Evolutionary conservation across 176 grass and related monocot species (phyloP), one percentile per base, ranked within the genome.

Genomic region (Carex cristatella): DNA sequence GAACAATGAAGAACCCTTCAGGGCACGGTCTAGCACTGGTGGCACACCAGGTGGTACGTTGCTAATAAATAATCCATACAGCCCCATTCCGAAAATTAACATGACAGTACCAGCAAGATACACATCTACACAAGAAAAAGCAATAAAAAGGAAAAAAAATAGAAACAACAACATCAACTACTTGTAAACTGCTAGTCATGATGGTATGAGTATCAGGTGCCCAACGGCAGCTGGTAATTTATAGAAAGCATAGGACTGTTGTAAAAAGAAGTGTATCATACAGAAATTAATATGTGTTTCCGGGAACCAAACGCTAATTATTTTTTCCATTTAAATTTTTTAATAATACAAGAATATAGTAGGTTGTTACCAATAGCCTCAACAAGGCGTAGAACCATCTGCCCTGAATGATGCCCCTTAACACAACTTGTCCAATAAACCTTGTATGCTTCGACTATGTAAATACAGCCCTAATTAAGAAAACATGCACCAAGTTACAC

Each of bases 61-160:
- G 88, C 96, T 98, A 81, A 98, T 94, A 88, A 98, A 98, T 42
- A 95, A 79, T 33, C 96, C 96, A 85, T 98, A 95, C 12, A 98
- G 79, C 37, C 96, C 96, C 96, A 98, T 98, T 7, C 90, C 93
- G 8, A 98, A 98, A n/a, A 98, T 98, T 40, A 98, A 75, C 96
- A 98, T 95, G 31, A 98, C 96, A 2, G 96, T 98, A 65, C 96
- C 96, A 83, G 93, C 96, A 68, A 98, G 91, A 69, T 98, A 98
- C 30, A 98, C 96, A 88, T 98, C 96, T 98, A 90, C 71, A 88
- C 10, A 63, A 59, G 71, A 82, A 30, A 54, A 76, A 6, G n/a
- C 48, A 23, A 76, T 32, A 55, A 55, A 76, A 19, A 55, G 28
- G 33, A 15, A 70, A 44, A 42, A 10, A 70, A 23, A 23, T 23